Percentiles rank a stretch among this genome's conserved stretches.
These are phyloP conservation scores for Bruguiera gymnorhiza DNA, from an alignment of 345 rosid genomes.

Conservation along the genomic window DNA sequence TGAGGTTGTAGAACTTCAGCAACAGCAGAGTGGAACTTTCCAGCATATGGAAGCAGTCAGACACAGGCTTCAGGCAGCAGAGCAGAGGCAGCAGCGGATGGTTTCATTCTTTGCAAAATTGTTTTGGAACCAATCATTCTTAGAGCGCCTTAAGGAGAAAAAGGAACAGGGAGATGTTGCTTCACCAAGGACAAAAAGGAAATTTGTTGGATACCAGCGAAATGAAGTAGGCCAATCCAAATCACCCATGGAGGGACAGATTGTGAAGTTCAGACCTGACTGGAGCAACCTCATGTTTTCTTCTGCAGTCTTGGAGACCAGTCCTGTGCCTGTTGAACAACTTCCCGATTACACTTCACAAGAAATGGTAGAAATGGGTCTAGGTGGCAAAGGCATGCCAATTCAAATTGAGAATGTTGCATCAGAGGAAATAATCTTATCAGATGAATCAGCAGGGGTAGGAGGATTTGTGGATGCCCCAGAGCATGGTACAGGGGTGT, in stretches of 20 bases:
- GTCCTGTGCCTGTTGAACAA: conserved; percentile 25
- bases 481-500: conserved; percentile 33
- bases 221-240: conserved; percentile 35
- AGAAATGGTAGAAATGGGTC: conserved; percentile 21
- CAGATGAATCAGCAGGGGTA: conserved; percentile 15
- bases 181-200: conserved; percentile 50
- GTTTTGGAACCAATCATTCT: conserved; percentile 26
- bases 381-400: conserved; percentile 26
- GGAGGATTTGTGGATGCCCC: conserved; percentile 18
- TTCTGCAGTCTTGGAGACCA: conserved; percentile 19
- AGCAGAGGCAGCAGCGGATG: conserved; percentile 31
- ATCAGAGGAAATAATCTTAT: conserved; percentile 7
- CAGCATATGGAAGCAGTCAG: conserved; percentile 21
- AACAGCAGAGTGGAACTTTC: conserved; percentile 23
- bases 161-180: conserved; percentile 33
- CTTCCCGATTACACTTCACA: conserved; percentile 33
- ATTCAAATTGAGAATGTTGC: conserved; percentile 31
- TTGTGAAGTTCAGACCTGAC: conserved; percentile 48
- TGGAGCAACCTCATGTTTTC: conserved; percentile 20
- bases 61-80: conserved; percentile 29
- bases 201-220: conserved; percentile 55
- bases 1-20: conserved; percentile 29
- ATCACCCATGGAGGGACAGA: conserved; percentile 38
- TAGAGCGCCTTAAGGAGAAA: conserved; percentile 18
- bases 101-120: conserved; percentile 24